phyloP scores from a whole-genome alignment of 768 basidiomycete genomes.

The Boletus patriciae region DNA sequence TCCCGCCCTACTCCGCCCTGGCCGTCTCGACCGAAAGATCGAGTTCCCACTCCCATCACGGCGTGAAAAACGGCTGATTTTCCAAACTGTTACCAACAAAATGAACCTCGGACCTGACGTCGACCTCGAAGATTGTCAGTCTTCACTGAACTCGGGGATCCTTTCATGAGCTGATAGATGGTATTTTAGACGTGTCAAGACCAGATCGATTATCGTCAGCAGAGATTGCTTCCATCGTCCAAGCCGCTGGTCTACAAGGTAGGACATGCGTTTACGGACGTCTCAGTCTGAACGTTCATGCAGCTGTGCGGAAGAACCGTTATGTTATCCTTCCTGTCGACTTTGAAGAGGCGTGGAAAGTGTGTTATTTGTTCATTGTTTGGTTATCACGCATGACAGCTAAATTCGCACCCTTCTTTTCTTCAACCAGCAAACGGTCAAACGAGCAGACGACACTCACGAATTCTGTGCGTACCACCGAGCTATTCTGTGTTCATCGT shows the following conservation, averaged over 20 bases:
- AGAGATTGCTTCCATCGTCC: conserved; percentile 92
- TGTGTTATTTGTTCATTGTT: conserved; percentile 62
- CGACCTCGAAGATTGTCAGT: conserved; percentile 95
- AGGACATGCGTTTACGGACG: not conserved
- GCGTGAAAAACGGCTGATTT: conserved; percentile 93
- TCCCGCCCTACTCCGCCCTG: conserved; percentile 94
- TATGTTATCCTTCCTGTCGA: conserved; percentile 96
- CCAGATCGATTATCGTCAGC: conserved; percentile 95
- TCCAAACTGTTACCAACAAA: conserved; percentile 95
- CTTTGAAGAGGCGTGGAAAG: conserved; percentile 99
- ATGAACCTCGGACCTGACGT: conserved; percentile 99
- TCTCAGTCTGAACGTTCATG: conserved; percentile 6
- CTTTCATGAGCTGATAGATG: conserved; percentile 16
- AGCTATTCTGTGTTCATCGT: not conserved
- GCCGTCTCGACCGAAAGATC: conserved; percentile 97
- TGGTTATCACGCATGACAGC: conserved; percentile 37
- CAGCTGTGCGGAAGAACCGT: conserved; percentile 94
- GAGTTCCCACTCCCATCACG: conserved; percentile 95
- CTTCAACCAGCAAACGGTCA: conserved; percentile 84
- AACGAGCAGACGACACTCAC: conserved; percentile 92
- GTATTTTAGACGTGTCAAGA: conserved; percentile 80
- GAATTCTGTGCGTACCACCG: conserved; percentile 80
- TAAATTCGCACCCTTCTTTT: conserved; percentile 34
- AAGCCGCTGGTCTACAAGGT: conserved; percentile 98
- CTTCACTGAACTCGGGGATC: not conserved